A percentile compares a stretch with the other conserved stretches of the same genome.
These are phyloP conservation scores for Guadua angustifolia DNA, from an alignment of 176 grass and related monocot genomes.

Conservation along the genomic window DNA sequence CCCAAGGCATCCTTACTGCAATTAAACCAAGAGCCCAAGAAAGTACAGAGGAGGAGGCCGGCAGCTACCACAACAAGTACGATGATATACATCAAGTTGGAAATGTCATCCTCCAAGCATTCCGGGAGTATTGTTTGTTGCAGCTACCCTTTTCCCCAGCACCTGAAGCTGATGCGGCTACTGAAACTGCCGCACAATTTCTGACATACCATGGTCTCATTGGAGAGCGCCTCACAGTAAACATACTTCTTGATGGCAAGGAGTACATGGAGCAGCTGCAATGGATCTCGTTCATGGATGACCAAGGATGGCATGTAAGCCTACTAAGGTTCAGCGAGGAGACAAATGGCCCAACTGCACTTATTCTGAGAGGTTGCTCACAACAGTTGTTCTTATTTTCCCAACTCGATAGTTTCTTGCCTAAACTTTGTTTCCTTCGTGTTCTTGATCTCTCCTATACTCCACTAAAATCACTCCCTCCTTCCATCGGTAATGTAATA, in stretches of 20 bases:
- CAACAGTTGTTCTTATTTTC: background rate
- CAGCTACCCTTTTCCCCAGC: background rate
- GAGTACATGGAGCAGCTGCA: background rate
- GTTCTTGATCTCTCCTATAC: conserved; percentile 42
- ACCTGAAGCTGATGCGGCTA: background rate
- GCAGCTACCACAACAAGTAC: background rate
- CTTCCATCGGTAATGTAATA: background rate
- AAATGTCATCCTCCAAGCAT: conserved; percentile 21
- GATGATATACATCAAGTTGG: background rate
- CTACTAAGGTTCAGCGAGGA: too few species aligned
- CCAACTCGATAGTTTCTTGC: background rate
- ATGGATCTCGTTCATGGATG: background rate
- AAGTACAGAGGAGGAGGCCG: background rate
- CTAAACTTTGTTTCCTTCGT: background rate
- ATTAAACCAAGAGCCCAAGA: background rate
- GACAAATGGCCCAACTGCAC: background rate
- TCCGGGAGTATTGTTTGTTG: background rate
- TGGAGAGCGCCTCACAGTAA: background rate
- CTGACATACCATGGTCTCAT: background rate
- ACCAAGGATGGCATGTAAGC: background rate
- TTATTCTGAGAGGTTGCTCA: too few species aligned
- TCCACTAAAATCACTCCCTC: background rate
- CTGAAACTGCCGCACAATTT: background rate
- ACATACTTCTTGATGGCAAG: background rate
- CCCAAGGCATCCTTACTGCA: background rate